Evolutionary conservation across 306 rosid species (phyloP).

Genomic region (Castanea sativa): DNA sequence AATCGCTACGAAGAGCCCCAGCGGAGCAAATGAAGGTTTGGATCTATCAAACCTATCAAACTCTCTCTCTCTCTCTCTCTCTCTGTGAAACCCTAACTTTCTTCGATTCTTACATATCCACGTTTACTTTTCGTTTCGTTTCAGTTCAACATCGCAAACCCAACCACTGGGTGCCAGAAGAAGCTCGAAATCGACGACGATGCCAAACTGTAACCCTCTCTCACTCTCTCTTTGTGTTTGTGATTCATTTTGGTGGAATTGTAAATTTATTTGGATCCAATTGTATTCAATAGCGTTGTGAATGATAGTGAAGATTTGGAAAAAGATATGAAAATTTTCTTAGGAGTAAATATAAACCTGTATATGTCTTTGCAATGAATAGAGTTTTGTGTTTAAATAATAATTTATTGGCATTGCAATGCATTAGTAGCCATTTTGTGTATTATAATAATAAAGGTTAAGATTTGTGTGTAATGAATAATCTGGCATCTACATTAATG

Average conservation of each 20-base stretch:
- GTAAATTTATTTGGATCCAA: not conserved
- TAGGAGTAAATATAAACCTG: too few relatives aligned
- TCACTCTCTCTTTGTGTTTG: not conserved
- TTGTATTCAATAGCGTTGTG: too few relatives aligned
- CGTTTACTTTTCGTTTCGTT: not conserved
- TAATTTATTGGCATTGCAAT: too few relatives aligned
- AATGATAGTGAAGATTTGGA: too few relatives aligned
- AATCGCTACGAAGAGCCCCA: not conserved
- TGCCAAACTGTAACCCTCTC: conserved; percentile 18
- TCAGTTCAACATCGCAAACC: conserved; percentile 37
- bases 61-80: not conserved
- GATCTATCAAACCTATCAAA: not conserved
- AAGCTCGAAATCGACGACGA: conserved; percentile 41
- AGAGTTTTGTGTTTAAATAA: too few relatives aligned
- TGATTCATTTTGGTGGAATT: not conserved
- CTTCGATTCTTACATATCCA: not conserved
- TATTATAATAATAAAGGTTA: not conserved
- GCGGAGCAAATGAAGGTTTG: not conserved
- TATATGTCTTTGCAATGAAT: too few relatives aligned
- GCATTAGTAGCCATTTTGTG: not conserved
- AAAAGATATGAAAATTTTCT: too few relatives aligned
- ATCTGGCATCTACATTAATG: too few relatives aligned
- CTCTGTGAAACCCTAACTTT: not conserved
- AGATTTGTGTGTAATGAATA: too few relatives aligned
- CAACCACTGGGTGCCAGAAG: conserved; percentile 41